A percentile compares a stretch with the other conserved stretches of the same genome.
Conservation (phyloP, 306 rosid species). For the Vicia sativa region DNA sequence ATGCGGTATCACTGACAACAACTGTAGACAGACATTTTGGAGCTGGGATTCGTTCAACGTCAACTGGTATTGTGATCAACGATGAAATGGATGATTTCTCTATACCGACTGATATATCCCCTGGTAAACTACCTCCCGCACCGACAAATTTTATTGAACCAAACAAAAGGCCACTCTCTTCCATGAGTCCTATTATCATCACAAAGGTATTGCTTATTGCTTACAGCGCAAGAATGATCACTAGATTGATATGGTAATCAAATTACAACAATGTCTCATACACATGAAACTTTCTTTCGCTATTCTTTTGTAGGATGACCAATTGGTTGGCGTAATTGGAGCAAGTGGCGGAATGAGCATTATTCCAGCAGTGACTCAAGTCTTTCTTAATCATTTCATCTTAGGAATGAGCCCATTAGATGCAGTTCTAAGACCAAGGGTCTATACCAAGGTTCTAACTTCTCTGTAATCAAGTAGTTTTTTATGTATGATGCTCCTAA, state of each 20-base stretch:
- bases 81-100: slow-evolving; percentile 94
- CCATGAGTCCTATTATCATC: slow-evolving; percentile 83
- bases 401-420: slow-evolving; percentile 73
- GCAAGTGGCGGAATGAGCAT: slow-evolving; percentile 90
- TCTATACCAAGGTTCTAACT: slow-evolving; percentile 63
- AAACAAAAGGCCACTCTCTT: slow-evolving; percentile 82
- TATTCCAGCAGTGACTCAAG: slow-evolving; percentile 70
- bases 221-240: background rate
- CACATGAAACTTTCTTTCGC: background rate
- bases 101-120: slow-evolving; percentile 58
- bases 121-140: slow-evolving; percentile 77
- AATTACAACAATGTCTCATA: too few relatives aligned
- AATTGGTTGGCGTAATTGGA: slow-evolving; percentile 74
- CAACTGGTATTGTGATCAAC: slow-evolving; percentile 86
- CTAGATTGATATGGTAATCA: too few relatives aligned
- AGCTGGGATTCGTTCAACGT: slow-evolving; percentile 72
- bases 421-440: slow-evolving; percentile 76
- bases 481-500: slow-evolving; percentile 1
- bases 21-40: slow-evolving; percentile 70
- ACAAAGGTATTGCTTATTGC: slow-evolving; percentile 66
- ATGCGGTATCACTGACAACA: slow-evolving; percentile 84
- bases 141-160: slow-evolving; percentile 84
- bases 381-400: slow-evolving; percentile 68
- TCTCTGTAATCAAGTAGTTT: slow-evolving; percentile 19
- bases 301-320: slow-evolving; percentile 58